Conservation (phyloP, 1,139 yeast species). For the Dujonia santamariae region DNA sequence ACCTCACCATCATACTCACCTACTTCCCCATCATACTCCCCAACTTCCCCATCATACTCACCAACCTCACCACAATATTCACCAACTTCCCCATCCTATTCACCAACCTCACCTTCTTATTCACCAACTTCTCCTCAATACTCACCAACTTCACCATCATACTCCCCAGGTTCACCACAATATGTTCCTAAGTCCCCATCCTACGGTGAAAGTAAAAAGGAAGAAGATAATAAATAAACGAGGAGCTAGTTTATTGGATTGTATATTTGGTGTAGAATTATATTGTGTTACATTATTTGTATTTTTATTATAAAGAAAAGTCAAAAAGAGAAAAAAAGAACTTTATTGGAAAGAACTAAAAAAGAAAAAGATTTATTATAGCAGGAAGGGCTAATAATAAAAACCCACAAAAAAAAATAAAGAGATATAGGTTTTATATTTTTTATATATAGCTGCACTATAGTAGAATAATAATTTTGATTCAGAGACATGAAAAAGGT, state of each 20-base stretch:
- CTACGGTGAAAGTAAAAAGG: slow-evolving; percentile 11
- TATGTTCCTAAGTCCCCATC: slow-evolving; percentile 18
- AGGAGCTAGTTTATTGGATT: background rate
- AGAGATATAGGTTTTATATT: background rate
- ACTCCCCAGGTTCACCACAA: slow-evolving; percentile 29
- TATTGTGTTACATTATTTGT: slow-evolving; percentile 1
- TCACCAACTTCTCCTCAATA: slow-evolving; percentile 54
- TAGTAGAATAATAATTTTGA: too few relatives aligned
- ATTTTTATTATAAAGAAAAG: slow-evolving; percentile 4
- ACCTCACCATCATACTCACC: slow-evolving; percentile 43
- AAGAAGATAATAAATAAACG: slow-evolving; percentile 3
- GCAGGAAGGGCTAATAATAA: too few relatives aligned
- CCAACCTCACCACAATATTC: slow-evolving; percentile 60
- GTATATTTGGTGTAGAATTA: background rate
- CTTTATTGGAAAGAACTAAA: background rate
- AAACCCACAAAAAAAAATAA: slow-evolving; percentile 1
- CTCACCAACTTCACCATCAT: slow-evolving; percentile 51
- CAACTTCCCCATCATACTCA: slow-evolving; percentile 57
- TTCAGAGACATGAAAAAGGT: too few relatives aligned
- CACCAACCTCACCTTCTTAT: slow-evolving; percentile 56
- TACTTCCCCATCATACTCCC: slow-evolving; percentile 59
- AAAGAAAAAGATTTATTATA: background rate
- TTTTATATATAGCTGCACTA: slow-evolving; percentile 1
- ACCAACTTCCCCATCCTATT: slow-evolving; percentile 61
- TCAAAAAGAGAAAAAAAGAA: background rate